A percentile compares a stretch with the other conserved stretches of the same genome.
Conservation (phyloP, 2,329 filamentous ascomycete species). For the Stachybotrys chartarum region DNA sequence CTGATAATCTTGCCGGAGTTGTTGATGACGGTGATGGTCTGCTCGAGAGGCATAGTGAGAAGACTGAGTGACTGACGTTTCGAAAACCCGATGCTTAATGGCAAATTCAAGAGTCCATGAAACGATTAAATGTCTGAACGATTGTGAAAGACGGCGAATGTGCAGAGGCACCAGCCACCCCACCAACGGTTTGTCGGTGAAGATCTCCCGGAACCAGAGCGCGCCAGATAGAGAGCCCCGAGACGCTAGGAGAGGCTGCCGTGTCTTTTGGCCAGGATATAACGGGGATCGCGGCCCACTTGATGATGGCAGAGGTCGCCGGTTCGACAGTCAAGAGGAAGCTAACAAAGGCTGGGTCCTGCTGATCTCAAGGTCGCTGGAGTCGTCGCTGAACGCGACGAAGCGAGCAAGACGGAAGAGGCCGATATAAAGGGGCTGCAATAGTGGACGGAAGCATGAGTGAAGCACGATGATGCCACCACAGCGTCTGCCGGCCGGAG, state of each 20-base stretch:
- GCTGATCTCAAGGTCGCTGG: background rate
- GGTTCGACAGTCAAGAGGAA: background rate
- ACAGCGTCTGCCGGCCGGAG: background rate
- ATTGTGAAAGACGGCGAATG: conserved; percentile 19
- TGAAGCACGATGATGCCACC: background rate
- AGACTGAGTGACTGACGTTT: background rate
- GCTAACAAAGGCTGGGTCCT: background rate
- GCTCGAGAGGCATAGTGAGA: conserved; percentile 38
- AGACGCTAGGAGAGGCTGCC: background rate
- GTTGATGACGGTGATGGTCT: conserved; percentile 86
- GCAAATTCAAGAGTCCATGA: too few species aligned
- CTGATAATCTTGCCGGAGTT: conserved; percentile 85
- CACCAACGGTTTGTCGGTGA: conserved; percentile 1
- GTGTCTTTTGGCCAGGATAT: background rate
- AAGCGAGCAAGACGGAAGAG: too few species aligned
- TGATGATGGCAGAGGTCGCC: background rate
- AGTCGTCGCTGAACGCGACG: too few species aligned
- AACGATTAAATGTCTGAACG: conserved; percentile 4
- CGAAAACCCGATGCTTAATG: too few species aligned
- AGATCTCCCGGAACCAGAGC: conserved; percentile 1
- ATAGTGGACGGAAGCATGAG: background rate
- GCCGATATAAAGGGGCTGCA: too few species aligned
- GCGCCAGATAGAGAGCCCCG: background rate
- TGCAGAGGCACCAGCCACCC: background rate
- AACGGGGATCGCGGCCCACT: background rate